Base-by-base conservation (phyloP, 208 protist genomes). In the Leishmania amazonensis region DNA sequence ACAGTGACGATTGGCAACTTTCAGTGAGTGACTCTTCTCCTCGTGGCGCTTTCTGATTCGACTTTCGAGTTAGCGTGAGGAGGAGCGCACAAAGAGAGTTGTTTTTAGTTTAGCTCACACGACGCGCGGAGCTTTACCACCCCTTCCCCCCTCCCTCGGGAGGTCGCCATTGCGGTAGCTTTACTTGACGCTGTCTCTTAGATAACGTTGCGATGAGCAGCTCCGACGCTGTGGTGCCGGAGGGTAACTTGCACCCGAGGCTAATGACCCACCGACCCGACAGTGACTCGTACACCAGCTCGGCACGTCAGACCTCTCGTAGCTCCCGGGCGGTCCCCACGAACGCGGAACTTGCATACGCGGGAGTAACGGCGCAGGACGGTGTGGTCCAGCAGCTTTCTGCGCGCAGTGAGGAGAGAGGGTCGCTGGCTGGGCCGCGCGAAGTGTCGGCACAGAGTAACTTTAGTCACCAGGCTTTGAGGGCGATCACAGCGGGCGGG, bases 341-440 rank as follows among this genome's bases (percentile, higher is more conserved):
- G n/a, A 81, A 76, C 72, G 71, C 67, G 53, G 85, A 87, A 51
- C 65, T 84, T 2, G 76, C 72, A 5, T 71, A 72, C n/a, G 78
- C 83, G 6, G 83, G 83, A 5, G 83, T 86, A 17, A 72, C 78
- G 6, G 71, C 73, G 45, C 78, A 92, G 73, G 86, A 89, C 81
- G 83, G 79, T n/a, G 83, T 87, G n/a, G 89, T 92, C 64, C 79
- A 74, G n/a, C 86, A 89, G 70, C 83, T 92, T 15, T 85, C 86
- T 40, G 70, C 83, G 35, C 81, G 89, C 24, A 72, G 83, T 62
- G 81, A 85, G 51, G 80, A 76, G 21, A 70, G 49, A 38, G 88
- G 82, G 53, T 62, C 83, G 49, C 81, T 92, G 49, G 87, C 83
- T 35, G 86, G 79, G 11, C 87, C 86, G 28, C 89, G 84, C 73